These are phyloP conservation scores for Agroathelia rolfsii DNA, from an alignment of 1,284 basidiomycete species.

Conservation along the genomic window DNA sequence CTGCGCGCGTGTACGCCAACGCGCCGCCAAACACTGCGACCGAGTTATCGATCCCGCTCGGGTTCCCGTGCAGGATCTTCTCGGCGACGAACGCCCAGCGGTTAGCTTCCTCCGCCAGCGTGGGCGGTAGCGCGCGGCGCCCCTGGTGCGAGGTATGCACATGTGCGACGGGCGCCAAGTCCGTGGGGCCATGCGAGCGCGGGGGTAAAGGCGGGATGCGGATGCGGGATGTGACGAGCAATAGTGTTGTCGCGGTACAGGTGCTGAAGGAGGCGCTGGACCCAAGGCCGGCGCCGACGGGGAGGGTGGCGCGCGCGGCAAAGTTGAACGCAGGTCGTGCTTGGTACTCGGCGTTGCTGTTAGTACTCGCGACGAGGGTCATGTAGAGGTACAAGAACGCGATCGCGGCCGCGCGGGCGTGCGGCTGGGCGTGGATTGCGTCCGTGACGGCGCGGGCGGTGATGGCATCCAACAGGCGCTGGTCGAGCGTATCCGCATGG, in stretches of 20 bases:
- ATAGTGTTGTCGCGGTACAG: conserved; percentile 75
- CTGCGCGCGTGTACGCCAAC: conserved; percentile 77
- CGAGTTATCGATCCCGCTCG: conserved; percentile 96
- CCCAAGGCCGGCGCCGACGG: conserved; percentile 97
- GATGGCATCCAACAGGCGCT: conserved; percentile 62
- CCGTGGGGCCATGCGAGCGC: no score
- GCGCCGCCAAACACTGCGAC: conserved; percentile 92
- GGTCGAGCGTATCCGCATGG: conserved; percentile 63
- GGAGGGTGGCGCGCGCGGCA: conserved; percentile 83
- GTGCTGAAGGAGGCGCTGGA: conserved; percentile 94
- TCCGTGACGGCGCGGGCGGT: conserved; percentile 39
- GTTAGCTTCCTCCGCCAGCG: conserved; percentile 74
- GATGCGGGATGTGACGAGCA: conserved; percentile 63
- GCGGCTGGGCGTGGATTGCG: conserved; percentile 30
- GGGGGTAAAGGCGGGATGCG: conserved; percentile 39
- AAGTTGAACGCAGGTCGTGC: conserved; percentile 68
- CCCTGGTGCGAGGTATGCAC: conserved; percentile 56
- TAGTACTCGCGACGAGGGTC: conserved; percentile 53
- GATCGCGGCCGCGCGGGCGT: conserved; percentile 60
- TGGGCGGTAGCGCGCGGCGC: conserved; percentile 48
- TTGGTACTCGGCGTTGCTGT: no score
- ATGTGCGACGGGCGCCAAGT: conserved; percentile 33
- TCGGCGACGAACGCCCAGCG: conserved; percentile 92
- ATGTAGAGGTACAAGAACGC: conserved; percentile 96
- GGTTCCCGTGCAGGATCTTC: conserved; percentile 96